Evolutionary conservation across 495 filamentous ascomycete species (phyloP).

Genomic region (Aspergillus cavernicola): DNA sequence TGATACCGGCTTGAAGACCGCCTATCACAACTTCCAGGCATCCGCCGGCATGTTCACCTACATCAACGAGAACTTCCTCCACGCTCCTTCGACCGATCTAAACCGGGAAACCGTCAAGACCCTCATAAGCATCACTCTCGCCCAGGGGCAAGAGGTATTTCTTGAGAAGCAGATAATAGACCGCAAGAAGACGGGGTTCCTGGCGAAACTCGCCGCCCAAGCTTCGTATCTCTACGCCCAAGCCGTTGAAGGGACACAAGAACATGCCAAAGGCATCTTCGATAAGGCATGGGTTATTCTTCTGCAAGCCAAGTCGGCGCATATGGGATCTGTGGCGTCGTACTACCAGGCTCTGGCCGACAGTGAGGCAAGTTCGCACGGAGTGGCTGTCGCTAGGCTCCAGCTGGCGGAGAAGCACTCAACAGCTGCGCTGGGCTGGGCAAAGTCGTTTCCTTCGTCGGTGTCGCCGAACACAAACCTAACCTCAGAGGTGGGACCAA

Average conservation of each 20-base stretch:
- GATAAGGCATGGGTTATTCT: slow-evolving; percentile 92
- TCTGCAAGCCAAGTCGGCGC: slow-evolving; percentile 79
- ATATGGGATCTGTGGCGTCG: slow-evolving; percentile 82
- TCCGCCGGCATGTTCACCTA: slow-evolving; percentile 99
- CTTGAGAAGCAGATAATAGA: slow-evolving; percentile 94
- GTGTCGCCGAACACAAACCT: slow-evolving; percentile 80
- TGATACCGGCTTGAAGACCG: slow-evolving; percentile 88
- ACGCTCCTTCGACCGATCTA: slow-evolving; percentile 91
- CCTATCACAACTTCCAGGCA: slow-evolving; percentile 97
- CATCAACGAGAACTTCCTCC: slow-evolving; percentile 98
- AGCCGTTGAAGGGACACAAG: slow-evolving; percentile 82
- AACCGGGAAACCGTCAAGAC: slow-evolving; percentile 95
- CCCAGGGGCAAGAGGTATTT: slow-evolving; percentile 95
- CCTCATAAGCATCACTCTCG: slow-evolving; percentile 86
- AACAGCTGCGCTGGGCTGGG: slow-evolving; percentile 70
- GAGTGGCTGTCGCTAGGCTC: slow-evolving; percentile 79
- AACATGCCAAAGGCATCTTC: slow-evolving; percentile 91
- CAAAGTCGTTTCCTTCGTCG: slow-evolving; percentile 76
- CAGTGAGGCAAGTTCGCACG: slow-evolving; percentile 81
- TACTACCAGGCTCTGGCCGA: slow-evolving; percentile 94
- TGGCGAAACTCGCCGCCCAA: slow-evolving; percentile 91
- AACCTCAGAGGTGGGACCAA: slow-evolving; percentile 68
- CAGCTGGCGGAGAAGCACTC: slow-evolving; percentile 73
- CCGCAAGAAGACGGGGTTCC: slow-evolving; percentile 84
- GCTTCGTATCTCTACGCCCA: slow-evolving; percentile 84